These are phyloP conservation scores for Chenopodium berlandieri DNA, from an alignment of 148 eudicot genomes.

Conservation along the genomic window DNA sequence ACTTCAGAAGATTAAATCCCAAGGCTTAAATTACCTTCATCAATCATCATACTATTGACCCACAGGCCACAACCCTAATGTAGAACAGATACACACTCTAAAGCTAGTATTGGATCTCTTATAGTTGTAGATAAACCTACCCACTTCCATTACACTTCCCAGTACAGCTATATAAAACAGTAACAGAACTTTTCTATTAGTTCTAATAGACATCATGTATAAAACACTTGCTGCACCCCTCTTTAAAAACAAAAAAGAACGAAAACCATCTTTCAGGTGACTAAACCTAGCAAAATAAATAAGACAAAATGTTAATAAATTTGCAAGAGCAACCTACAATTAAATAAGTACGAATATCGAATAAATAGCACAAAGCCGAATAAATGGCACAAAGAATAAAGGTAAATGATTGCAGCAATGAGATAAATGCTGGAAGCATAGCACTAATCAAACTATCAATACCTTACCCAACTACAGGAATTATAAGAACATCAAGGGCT, in stretches of 20 bases:
- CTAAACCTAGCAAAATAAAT: no score
- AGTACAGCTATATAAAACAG: background rate
- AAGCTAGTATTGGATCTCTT: background rate
- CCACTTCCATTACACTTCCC: background rate
- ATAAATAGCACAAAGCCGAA: background rate
- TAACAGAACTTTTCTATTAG: background rate
- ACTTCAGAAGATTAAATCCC: no score
- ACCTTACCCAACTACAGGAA: background rate
- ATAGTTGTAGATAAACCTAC: background rate
- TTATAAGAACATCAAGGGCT: constrained; percentile 14
- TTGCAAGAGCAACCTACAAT: background rate
- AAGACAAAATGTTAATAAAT: background rate
- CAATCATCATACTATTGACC: background rate
- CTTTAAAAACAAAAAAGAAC: no score
- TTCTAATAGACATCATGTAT: background rate
- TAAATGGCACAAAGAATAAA: no score
- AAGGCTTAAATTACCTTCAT: background rate
- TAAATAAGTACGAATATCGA: background rate
- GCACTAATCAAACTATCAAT: background rate
- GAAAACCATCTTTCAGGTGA: no score
- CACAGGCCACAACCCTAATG: background rate
- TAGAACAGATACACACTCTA: background rate
- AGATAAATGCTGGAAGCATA: background rate
- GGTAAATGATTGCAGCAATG: background rate
- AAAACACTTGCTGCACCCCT: no score